phyloP scores from a whole-genome alignment of 768 basidiomycete species.

The Astraeus odoratus region DNA sequence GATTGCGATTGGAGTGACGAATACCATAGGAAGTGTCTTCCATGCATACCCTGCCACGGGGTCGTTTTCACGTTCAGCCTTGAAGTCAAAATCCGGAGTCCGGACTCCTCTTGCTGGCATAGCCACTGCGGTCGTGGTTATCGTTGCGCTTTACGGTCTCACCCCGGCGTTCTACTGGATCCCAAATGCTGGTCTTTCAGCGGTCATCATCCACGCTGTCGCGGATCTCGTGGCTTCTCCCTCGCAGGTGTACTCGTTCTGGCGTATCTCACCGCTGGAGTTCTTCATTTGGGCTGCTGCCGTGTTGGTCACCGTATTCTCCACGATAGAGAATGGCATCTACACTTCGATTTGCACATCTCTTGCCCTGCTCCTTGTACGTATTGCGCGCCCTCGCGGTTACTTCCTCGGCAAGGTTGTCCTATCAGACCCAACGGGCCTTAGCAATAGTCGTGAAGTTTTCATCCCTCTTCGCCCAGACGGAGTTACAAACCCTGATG shows the following conservation, averaged over 20 bases:
- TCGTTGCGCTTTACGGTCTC: conserved; percentile 91
- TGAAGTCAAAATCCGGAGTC: conserved; percentile 96
- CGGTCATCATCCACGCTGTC: conserved; percentile 92
- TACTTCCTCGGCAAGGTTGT: conserved; percentile 85
- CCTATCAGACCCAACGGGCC: conserved; percentile 36
- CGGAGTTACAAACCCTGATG: conserved; percentile 56
- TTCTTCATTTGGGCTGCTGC: conserved; percentile 84
- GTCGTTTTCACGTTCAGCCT: conserved; percentile 95
- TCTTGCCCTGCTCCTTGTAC: conserved; percentile 70
- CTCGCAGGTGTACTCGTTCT: conserved; percentile 75
- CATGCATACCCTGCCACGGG: conserved; percentile 94
- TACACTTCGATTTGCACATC: conserved; percentile 83
- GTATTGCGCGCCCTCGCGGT: conserved; percentile 83
- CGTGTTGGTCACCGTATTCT: conserved; percentile 86
- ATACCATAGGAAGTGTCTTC: conserved; percentile 85
- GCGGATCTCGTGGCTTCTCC: conserved; percentile 85
- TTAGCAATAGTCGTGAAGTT: conserved; percentile 54
- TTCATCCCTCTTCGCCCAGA: conserved; percentile 69
- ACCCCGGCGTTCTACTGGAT: conserved; percentile 93
- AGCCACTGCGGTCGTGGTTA: conserved; percentile 77
- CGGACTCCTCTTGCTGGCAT: conserved; percentile 90
- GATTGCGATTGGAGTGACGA: conserved; percentile 96
- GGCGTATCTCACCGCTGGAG: conserved; percentile 91
- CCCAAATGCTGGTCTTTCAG: conserved; percentile 74
- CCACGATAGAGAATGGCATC: conserved; percentile 90